Conservation (phyloP, 1,284 basidiomycete genomes). For the Phenoliferia sp. region DNA sequence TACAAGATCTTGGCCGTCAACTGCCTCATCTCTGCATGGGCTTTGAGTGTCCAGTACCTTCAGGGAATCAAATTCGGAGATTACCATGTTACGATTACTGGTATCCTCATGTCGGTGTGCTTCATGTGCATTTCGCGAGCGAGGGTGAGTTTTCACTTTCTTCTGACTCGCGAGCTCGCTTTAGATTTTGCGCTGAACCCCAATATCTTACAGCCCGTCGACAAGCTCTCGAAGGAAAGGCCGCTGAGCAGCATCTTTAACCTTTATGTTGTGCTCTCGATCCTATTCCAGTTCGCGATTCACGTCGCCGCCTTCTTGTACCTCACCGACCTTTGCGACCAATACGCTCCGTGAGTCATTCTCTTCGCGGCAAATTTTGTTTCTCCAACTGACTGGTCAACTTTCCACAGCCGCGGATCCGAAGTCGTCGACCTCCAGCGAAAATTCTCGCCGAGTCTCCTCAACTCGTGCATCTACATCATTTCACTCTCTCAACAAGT, state of each 20-base stretch:
- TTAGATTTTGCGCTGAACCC: not conserved
- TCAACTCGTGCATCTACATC: conserved; percentile 93
- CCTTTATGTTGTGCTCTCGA: conserved; percentile 82
- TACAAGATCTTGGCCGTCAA: conserved; percentile 96
- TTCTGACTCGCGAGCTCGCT: not conserved
- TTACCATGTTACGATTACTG: conserved; percentile 52
- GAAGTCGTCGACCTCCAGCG: conserved; percentile 72
- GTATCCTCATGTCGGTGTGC: conserved; percentile 94
- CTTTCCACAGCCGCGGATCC: conserved; percentile 56
- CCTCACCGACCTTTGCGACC: conserved; percentile 76
- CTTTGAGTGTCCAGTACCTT: conserved; percentile 87
- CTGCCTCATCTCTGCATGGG: conserved; percentile 92
- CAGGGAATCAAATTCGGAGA: conserved; percentile 98
- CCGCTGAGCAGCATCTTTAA: conserved; percentile 94
- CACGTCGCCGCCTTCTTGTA: conserved; percentile 85
- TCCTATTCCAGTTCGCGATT: conserved; percentile 82
- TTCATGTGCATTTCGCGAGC: conserved; percentile 94
- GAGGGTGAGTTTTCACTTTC: conserved; percentile 57
- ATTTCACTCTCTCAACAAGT: conserved; percentile 90
- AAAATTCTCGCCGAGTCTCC: conserved; percentile 84
- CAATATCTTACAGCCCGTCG: conserved; percentile 61
- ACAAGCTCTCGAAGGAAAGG: conserved; percentile 82
- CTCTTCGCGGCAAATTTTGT: too few species aligned
- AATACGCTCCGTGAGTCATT: conserved; percentile 64
- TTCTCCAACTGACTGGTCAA: too few species aligned